Base-by-base conservation (phyloP, 768 basidiomycete genomes). In the Suillus discolor region DNA sequence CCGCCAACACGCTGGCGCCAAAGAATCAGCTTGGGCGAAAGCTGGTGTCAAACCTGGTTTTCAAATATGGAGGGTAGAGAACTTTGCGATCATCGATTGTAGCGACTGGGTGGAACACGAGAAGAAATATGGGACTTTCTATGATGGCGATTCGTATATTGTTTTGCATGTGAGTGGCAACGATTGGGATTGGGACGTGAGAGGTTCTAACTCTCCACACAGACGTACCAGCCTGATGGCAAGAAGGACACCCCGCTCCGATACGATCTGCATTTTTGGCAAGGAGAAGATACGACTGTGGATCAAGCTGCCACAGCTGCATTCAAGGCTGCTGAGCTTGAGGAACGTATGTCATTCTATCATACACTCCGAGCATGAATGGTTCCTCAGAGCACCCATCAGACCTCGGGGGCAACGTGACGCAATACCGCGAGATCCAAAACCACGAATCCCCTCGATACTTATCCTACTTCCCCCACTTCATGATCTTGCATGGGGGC, bases 241-340 rank as follows among this genome's bases (percentile, higher is more conserved):
- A 75, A 82, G 31, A 75, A 82, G 31, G 34, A n/a, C 54, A 13
- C 34, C 20, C 71, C 79, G 7, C 73, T 87, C 18, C 84, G 81
- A 0, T 87, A 85, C 69, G 80, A 89, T 71, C 78, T 90, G 36
- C 87, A 89, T 72, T 89, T 89, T 72, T 89, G 87, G 87, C 76
- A 89, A 4, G 87, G 89, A 15, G 75, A 81, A 63, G 77, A 85
- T 61, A 88, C 87, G 1, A 84, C 79, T 25, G 84, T 87, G 69
- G 87, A 89, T 66, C 87, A 89, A 71, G 85, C 75, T 16, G 86
- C 84, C 2, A 87, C 86, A 6, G 87, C 86, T 12, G 87, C 86
- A 4, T 89, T 87, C 72, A 89, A 88, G 79, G 86, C 87, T 7
- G 87, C 89, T 13, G 88, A 89, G 71, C 78, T 88, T 1, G 89